Base-by-base conservation (phyloP, 179 eudicot species). In the Actinidia polygama region DNA sequence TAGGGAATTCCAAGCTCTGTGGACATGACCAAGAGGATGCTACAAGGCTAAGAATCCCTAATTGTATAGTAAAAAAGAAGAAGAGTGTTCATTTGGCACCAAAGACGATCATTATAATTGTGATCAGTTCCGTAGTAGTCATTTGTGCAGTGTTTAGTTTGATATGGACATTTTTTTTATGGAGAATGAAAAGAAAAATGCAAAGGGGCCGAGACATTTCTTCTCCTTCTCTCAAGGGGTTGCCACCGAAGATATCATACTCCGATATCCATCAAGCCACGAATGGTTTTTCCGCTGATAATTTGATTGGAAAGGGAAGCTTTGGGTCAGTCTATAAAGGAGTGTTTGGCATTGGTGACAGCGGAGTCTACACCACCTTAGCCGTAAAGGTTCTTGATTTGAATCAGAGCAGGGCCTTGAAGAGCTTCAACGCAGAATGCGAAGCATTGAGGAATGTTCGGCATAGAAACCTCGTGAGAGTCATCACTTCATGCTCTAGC, bases 1-100 rank as follows among this genome's bases (percentile, higher is more conserved):
- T 18, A 10, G 85, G 85, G 8, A 79, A 83, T 21, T 53, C 9
- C 7, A 79, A 73, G 67, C 85, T 83, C 54, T 79, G 85, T 63
- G 85, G 85, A 24, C 75, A 79, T 50, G 49, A 73, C 1, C 50
- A 51, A 10, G 66, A 72, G 50, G 36, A 30, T 30, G 36, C 36
- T 30, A 30, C 36, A 30, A 30, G 36, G 36, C 62, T 79, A 55
- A 16, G 62, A 10, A 67, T 83, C 8, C 85, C 85, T 11, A 1
- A 1, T 9, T 82, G 84, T 54, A 24, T 9, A 23, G 18, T 6
- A 1, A 0, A 75, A 61, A 49, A 4, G 5, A 82, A 75, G 21
- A 12, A 54, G 12, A 46, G 10, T 5, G 7, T 71, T 49, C 55
- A 50, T 75, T 49, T 0, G 16, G 21, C 50, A 15, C 7, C 10